A percentile compares a stretch with the other conserved stretches of the same genome.
phyloP scores from a whole-genome alignment of 2,329 filamentous ascomycete species.

The Zymoseptoria ardabiliae region DNA sequence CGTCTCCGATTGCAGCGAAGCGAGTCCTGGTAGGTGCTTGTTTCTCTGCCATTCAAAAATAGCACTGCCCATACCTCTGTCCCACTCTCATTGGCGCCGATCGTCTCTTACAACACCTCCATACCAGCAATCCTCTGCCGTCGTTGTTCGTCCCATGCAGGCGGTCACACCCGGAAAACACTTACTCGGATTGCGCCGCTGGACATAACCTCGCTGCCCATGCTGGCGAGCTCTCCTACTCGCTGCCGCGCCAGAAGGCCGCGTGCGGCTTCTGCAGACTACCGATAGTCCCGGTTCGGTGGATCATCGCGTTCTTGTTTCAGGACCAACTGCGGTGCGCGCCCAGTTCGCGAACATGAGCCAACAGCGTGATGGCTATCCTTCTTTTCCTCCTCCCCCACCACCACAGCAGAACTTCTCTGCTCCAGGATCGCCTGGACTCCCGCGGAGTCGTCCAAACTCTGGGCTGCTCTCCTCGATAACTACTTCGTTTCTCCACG shows the following conservation, averaged over 20 bases:
- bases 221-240: conserved; percentile 16
- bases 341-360: conserved; percentile 21
- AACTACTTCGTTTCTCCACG: conserved; percentile 21
- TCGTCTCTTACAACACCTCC: background rate
- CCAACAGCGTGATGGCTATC: conserved; percentile 23
- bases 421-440: conserved; percentile 9
- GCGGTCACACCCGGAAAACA: conserved; percentile 1
- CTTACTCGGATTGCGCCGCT: background rate
- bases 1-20: background rate
- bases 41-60: conserved; percentile 5
- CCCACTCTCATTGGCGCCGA: conserved; percentile 1
- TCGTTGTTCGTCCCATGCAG: conserved; percentile 1
- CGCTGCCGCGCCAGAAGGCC: conserved; percentile 11
- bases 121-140: background rate
- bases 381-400: conserved; percentile 11
- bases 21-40: conserved; percentile 1
- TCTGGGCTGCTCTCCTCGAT: conserved; percentile 20
- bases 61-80: conserved; percentile 1
- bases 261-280: conserved; percentile 7
- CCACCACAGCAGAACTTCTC: conserved; percentile 22
- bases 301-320: conserved; percentile 4
- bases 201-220: conserved; percentile 3
- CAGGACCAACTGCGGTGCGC: conserved; percentile 12
- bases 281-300: conserved; percentile 8
- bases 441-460: conserved; percentile 8